Percentiles rank a stretch among this genome's conserved stretches.
phyloP scores from a whole-genome alignment of 2,329 filamentous ascomycete species.

The Claviceps purpurea region DNA sequence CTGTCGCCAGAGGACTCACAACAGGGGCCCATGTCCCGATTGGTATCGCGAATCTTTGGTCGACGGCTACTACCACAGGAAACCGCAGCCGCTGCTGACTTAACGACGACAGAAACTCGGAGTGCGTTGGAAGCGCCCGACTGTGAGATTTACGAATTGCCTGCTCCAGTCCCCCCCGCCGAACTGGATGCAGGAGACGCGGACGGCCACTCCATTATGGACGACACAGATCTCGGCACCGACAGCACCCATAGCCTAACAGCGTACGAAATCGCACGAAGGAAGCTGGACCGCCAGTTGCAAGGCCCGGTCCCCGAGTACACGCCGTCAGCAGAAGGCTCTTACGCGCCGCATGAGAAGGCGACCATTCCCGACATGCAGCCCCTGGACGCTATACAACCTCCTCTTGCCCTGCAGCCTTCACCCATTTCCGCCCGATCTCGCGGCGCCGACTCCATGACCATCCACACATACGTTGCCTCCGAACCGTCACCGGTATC shows the following conservation, averaged over 20 bases:
- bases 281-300: slow-evolving; percentile 37
- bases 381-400: slow-evolving; percentile 8
- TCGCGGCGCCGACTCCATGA: slow-evolving; percentile 10
- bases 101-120: slow-evolving; percentile 11
- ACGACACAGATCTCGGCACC: slow-evolving; percentile 27
- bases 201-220: slow-evolving; percentile 22
- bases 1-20: slow-evolving; percentile 15
- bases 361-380: slow-evolving; percentile 7
- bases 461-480: slow-evolving; percentile 23
- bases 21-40: slow-evolving; percentile 12
- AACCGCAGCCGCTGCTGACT: slow-evolving; percentile 4
- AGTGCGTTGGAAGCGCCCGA: slow-evolving; percentile 22
- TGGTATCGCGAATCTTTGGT: slow-evolving; percentile 29
- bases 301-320: slow-evolving; percentile 37
- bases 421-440: slow-evolving; percentile 10
- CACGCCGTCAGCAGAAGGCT: slow-evolving; percentile 23
- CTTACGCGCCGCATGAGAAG: slow-evolving; percentile 18
- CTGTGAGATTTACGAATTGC: slow-evolving; percentile 39
- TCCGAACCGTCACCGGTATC: slow-evolving; percentile 36
- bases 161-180: slow-evolving; percentile 30
- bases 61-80: slow-evolving; percentile 19
- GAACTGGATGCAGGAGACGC: slow-evolving; percentile 33
- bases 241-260: slow-evolving; percentile 26
- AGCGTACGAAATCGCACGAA: slow-evolving; percentile 36
- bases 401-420: slow-evolving; percentile 2